These are phyloP conservation scores for Mycosphaerelloides madeirae DNA, from an alignment of 2,329 filamentous ascomycete species.

Conservation along the genomic window DNA sequence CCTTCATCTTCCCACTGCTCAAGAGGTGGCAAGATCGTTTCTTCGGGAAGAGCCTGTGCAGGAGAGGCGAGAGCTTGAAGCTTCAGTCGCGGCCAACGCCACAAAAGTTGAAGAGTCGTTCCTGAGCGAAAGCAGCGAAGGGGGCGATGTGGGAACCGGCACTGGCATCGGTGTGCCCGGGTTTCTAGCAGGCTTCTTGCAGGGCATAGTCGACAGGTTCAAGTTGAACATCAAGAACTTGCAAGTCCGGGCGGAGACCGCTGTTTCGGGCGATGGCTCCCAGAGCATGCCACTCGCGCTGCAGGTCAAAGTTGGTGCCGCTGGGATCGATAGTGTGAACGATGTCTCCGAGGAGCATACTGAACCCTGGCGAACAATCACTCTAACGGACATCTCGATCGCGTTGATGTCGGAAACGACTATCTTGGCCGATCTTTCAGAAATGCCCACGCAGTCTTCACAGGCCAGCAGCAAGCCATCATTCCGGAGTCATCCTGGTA, in stretches of 20 bases:
- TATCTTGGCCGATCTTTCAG: slow-evolving; percentile 20
- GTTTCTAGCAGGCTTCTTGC: slow-evolving; percentile 67
- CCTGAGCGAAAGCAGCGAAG: slow-evolving; percentile 52
- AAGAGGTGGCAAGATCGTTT: slow-evolving; percentile 73
- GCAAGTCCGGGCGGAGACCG: slow-evolving; percentile 61
- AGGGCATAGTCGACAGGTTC: slow-evolving; percentile 68
- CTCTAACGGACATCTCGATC: slow-evolving; percentile 23
- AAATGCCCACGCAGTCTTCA: slow-evolving; percentile 13
- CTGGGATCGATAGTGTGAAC: slow-evolving; percentile 61
- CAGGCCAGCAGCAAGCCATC: slow-evolving; percentile 10
- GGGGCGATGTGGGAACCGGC: slow-evolving; percentile 61
- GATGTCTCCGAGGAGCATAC: not conserved
- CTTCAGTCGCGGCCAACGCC: slow-evolving; percentile 56
- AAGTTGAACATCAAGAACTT: slow-evolving; percentile 63
- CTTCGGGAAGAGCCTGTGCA: slow-evolving; percentile 64
- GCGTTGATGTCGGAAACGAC: slow-evolving; percentile 25
- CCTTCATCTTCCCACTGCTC: slow-evolving; percentile 58
- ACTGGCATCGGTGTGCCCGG: slow-evolving; percentile 63
- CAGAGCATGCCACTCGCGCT: slow-evolving; percentile 50
- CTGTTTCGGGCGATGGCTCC: slow-evolving; percentile 31
- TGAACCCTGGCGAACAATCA: not conserved
- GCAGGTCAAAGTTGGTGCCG: slow-evolving; percentile 59
- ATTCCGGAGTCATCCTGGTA: not conserved
- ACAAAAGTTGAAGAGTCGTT: slow-evolving; percentile 58
- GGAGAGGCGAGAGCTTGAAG: slow-evolving; percentile 64